Conservation (phyloP, 768 basidiomycete genomes). For the Suillus occidentalis region DNA sequence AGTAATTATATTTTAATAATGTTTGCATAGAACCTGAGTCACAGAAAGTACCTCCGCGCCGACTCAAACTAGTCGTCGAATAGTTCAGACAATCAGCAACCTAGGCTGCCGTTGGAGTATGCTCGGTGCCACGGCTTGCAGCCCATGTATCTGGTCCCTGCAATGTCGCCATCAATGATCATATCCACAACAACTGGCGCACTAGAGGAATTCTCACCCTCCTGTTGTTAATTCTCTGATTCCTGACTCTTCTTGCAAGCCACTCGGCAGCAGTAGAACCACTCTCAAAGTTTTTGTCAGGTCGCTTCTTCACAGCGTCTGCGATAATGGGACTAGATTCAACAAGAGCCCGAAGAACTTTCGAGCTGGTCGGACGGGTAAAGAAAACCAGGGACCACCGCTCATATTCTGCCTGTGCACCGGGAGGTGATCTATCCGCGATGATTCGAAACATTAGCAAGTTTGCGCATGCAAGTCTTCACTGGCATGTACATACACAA, state of each 20-base stretch:
- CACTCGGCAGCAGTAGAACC: constrained; percentile 40
- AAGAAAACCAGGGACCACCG: constrained; percentile 74
- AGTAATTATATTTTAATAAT: neutral
- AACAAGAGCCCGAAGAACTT: constrained; percentile 49
- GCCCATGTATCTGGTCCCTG: constrained; percentile 34
- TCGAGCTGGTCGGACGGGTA: constrained; percentile 56
- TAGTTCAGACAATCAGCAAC: neutral
- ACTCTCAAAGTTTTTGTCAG: constrained; percentile 39
- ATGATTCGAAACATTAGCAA: neutral
- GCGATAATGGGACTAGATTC: constrained; percentile 54
- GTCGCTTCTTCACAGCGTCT: constrained; percentile 35
- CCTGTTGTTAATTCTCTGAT: constrained; percentile 43
- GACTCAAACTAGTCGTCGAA: neutral
- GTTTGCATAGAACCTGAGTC: neutral
- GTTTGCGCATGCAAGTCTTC: neutral
- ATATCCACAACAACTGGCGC: neutral
- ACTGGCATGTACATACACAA: constrained; percentile 41
- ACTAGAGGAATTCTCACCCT: constrained; percentile 29
- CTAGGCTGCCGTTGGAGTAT: constrained; percentile 23
- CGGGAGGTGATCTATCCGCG: constrained; percentile 49
- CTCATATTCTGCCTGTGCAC: constrained; percentile 48
- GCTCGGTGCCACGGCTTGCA: constrained; percentile 31
- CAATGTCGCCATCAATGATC: neutral
- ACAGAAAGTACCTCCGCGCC: too few species aligned
- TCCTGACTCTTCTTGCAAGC: constrained; percentile 41